Evolutionary conservation across 176 grass and related monocot genomes (phyloP).

Genomic region (Pontederia crassipes): DNA sequence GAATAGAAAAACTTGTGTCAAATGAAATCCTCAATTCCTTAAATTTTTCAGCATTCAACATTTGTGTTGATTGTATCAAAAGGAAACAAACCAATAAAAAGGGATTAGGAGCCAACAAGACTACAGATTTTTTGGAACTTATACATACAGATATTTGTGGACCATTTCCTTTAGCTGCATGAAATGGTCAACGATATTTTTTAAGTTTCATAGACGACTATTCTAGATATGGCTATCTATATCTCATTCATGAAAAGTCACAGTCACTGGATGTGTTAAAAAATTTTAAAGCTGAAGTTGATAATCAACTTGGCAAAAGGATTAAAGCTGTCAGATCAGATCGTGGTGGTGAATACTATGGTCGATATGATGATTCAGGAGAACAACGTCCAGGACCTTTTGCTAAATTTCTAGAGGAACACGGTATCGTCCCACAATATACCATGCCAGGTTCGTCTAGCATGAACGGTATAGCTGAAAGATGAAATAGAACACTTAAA

Average conservation of each 20-base stretch:
- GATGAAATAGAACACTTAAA: no score
- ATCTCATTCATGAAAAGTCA: not conserved
- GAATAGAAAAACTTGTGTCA: not conserved
- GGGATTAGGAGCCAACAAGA: not conserved
- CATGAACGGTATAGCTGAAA: no score
- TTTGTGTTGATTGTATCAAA: not conserved
- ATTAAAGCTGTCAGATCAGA: not conserved
- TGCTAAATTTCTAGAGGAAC: slow-evolving; percentile 3
- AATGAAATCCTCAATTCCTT: not conserved
- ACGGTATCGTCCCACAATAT: no score
- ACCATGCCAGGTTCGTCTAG: no score
- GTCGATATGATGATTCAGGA: not conserved
- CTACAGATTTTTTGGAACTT: not conserved
- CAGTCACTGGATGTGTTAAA: not conserved
- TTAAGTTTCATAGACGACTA: not conserved
- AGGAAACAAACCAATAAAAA: not conserved
- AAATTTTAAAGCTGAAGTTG: not conserved
- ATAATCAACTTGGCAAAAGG: not conserved
- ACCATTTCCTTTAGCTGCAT: not conserved
- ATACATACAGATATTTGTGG: slow-evolving; percentile 8
- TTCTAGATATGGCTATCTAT: not conserved
- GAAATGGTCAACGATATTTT: not conserved
- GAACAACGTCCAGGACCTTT: not conserved
- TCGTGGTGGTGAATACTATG: not conserved
- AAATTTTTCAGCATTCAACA: not conserved